Evolutionary conservation across 1,284 basidiomycete genomes (phyloP), one percentile per base, ranked within the genome.

Genomic region (Bjerkandera adusta): DNA sequence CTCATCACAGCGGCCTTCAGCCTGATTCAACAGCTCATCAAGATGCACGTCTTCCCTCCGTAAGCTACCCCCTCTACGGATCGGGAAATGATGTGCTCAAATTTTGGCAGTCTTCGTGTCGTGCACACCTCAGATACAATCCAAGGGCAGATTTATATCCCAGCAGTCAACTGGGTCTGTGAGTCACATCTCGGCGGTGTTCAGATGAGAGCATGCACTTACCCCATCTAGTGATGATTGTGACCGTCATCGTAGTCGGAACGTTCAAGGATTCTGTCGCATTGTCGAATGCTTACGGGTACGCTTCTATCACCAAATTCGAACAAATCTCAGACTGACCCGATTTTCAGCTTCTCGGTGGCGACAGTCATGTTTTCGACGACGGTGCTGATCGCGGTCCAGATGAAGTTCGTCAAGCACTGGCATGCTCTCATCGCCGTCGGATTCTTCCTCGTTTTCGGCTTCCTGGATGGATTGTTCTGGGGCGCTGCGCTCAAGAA

Each of bases 1-100:
- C 73, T 85, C 74, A 85, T 86, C 54, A 81, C 83, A 0, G 83
- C 80, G 0, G 77, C 78, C 0, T 86, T 85, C 68, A 80, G 76
- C 53, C 66, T 85, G 26, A 57, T 77, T 12, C 81, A 85, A 51
- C 83, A 86, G 63, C 64, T 85, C 30, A 74, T 85, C 49, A 79
- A 79, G 55, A 71, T 76, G 61, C 76, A 76, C 47, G 71, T 71
- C 42, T 72, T 85, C 49, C 80, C 80, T 2, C 73, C 77, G 43
- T 70, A 53, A 26, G 56, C 53, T n/a, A 16, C 11, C 44, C 18
- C 11, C 16, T 27, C 26, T 25, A 8, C 11, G 22, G 6, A 20
- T 7, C 21, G 11, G 11, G 36, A n/a, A 5, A 18, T n/a, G 29
- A 36, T 21, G 42, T 29, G 7, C 2, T n/a, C 32, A 34, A 36